Base-by-base conservation (phyloP, 352 stramenopile genomes). In the Globisporangium carolinianum region DNA sequence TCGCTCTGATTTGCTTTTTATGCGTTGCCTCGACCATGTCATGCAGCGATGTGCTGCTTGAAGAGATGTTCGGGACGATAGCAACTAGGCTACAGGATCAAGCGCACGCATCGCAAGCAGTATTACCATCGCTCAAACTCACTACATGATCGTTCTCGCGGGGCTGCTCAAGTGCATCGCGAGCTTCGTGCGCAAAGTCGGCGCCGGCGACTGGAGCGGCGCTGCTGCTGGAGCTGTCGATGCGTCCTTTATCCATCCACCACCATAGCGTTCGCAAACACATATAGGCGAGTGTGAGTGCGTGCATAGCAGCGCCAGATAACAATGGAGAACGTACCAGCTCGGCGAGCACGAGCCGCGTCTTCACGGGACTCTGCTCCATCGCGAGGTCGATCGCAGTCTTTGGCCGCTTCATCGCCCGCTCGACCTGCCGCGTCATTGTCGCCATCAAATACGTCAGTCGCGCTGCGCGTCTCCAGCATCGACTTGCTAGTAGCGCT, bases 401-500 rank as follows among this genome's bases (percentile, higher is more conserved):
- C 70, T 89, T 89, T 14, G 82, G 79, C 6, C 79, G 75, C 59
- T 91, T 91, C 70, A 91, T 87, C 5, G 82, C 75, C 17, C 75
- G 68, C 60, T 88, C 75, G 17, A 89, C 72, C 82, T 89, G 57
- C n/a, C 3, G 7, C 43, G 32, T 10, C 5, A 37, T 7, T 6
- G 41, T 12, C 5, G 48, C 15, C 12, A 53, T 39, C 43, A 47
- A 15, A 32, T n/a, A 38, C 17, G 12, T 6, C 49, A 41, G 18
- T 35, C 42, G 2, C 24, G 24, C 24, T 24, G 24, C 24, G 24
- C 1, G 24, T 24, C 24, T 24, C 24, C 24, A 24, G 24, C 24
- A 24, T 24, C 24, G 24, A 24, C 24, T 24, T 24, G 24, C 24
- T 24, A 24, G 24, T 24, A 24, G 24, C 24, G 24, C 24, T 24